These are phyloP conservation scores for Ilex asprella DNA, from an alignment of 257 asterid species.

Conservation along the genomic window DNA sequence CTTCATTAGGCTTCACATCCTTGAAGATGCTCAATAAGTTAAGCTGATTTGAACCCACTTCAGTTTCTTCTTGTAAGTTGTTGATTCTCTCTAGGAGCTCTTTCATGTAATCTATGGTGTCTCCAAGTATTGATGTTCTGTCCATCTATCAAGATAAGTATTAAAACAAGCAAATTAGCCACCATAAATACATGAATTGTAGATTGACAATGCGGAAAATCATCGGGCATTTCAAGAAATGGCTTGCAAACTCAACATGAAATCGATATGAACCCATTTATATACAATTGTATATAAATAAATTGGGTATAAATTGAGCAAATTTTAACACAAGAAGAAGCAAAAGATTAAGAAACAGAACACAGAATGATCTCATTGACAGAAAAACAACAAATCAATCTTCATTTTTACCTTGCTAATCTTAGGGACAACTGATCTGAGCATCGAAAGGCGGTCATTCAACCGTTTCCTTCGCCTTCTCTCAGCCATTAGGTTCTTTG, in stretches of 20 bases:
- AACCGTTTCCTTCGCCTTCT: slow-evolving; percentile 72
- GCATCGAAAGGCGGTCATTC: slow-evolving; percentile 81
- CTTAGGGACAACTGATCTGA: slow-evolving; percentile 85
- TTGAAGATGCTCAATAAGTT: slow-evolving; percentile 35
- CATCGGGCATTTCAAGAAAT: too few species aligned
- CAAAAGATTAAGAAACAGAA: too few species aligned
- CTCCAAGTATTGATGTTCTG: slow-evolving; percentile 83
- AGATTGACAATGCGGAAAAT: too few species aligned
- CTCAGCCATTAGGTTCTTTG: slow-evolving; percentile 87
- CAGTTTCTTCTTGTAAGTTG: slow-evolving; percentile 49
- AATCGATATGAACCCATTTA: too few species aligned
- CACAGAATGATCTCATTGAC: too few species aligned
- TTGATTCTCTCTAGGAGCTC: slow-evolving; percentile 59
- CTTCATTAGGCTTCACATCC: slow-evolving; percentile 47
- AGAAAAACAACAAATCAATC: too few species aligned
- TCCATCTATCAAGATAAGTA: slow-evolving; percentile 53
- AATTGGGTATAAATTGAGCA: too few species aligned
- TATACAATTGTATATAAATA: too few species aligned
- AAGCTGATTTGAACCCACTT: slow-evolving; percentile 30
- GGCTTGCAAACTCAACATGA: too few species aligned
- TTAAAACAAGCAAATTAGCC: background rate
- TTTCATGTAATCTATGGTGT: slow-evolving; percentile 75
- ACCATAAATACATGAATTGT: background rate
- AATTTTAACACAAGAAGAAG: too few species aligned
- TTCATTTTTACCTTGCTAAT: slow-evolving; percentile 59